A percentile compares a stretch with the other conserved stretches of the same genome.
phyloP scores from a whole-genome alignment of 345 rosid species.

The Rhodamnia rubescens region DNA sequence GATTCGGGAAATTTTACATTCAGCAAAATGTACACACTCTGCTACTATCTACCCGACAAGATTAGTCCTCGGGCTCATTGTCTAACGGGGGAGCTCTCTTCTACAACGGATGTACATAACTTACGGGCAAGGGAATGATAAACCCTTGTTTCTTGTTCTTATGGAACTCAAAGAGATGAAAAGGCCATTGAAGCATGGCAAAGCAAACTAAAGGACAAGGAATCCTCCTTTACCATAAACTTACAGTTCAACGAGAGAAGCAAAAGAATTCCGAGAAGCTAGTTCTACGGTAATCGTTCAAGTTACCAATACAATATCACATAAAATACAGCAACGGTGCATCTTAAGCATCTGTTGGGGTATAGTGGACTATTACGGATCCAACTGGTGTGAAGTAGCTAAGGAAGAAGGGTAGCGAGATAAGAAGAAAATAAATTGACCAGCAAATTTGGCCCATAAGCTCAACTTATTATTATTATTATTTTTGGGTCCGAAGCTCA shows the following conservation, averaged over 20 bases:
- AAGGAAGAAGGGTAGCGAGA: neutral
- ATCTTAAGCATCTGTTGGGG: neutral
- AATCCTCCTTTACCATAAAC: neutral
- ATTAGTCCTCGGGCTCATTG: slow-evolving; percentile 31
- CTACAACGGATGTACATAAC: slow-evolving; percentile 6
- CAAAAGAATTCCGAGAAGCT: neutral
- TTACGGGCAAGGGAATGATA: neutral
- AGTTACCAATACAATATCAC: neutral
- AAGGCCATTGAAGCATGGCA: neutral
- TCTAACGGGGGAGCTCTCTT: slow-evolving; percentile 41
- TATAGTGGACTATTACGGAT: neutral
- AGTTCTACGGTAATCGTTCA: neutral
- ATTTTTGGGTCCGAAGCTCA: too few relatives aligned
- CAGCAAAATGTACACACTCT: neutral
- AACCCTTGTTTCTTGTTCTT: neutral
- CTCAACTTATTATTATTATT: neutral
- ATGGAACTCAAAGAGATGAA: neutral
- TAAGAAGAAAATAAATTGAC: neutral
- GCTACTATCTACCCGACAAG: slow-evolving; percentile 36
- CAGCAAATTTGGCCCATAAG: neutral
- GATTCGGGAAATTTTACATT: neutral
- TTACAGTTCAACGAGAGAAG: neutral
- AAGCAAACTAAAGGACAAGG: neutral
- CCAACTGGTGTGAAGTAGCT: neutral
- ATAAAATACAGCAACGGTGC: neutral